Evolutionary conservation across 2,329 filamentous ascomycete species (phyloP).

Genomic region (Pseudocercospora musae): DNA sequence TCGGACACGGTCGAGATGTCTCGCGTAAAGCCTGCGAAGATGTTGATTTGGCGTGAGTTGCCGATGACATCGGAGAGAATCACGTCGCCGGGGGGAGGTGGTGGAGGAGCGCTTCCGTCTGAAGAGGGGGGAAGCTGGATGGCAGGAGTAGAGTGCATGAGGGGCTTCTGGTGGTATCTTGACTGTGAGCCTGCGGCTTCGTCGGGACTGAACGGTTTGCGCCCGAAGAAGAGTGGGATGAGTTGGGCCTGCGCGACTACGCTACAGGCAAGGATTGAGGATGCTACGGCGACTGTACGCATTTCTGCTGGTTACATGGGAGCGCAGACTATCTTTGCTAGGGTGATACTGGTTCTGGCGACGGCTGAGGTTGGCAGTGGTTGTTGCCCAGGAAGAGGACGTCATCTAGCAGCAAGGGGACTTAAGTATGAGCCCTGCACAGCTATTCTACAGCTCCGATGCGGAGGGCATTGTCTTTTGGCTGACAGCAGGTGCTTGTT

Average conservation of each 20-base stretch:
- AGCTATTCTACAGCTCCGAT: too few relatives aligned
- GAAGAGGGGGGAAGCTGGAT: slow-evolving; percentile 26
- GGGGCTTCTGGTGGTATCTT: slow-evolving; percentile 21
- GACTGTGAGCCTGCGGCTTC: not conserved
- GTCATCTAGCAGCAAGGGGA: too few relatives aligned
- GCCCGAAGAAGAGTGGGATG: not conserved
- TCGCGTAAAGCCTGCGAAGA: slow-evolving; percentile 78
- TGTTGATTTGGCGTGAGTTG: slow-evolving; percentile 72
- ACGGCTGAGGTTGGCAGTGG: not conserved
- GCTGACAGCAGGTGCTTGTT: too few relatives aligned
- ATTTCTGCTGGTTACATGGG: not conserved
- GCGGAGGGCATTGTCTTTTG: too few relatives aligned
- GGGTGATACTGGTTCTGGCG: not conserved
- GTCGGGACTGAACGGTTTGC: not conserved
- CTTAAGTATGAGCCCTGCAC: too few relatives aligned
- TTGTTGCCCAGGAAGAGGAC: not conserved
- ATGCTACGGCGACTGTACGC: not conserved
- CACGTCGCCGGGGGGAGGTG: slow-evolving; percentile 41
- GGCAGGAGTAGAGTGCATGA: slow-evolving; percentile 23
- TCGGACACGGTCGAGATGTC: slow-evolving; percentile 66
- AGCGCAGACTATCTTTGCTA: not conserved
- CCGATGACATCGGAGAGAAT: slow-evolving; percentile 83
- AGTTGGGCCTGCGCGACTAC: slow-evolving; percentile 6
- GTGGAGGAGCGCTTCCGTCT: slow-evolving; percentile 9
- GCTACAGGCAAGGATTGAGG: slow-evolving; percentile 20